Evolutionary conservation across 2,329 filamentous ascomycete genomes (phyloP).

Genomic region (Amauroascus verrucosus): DNA sequence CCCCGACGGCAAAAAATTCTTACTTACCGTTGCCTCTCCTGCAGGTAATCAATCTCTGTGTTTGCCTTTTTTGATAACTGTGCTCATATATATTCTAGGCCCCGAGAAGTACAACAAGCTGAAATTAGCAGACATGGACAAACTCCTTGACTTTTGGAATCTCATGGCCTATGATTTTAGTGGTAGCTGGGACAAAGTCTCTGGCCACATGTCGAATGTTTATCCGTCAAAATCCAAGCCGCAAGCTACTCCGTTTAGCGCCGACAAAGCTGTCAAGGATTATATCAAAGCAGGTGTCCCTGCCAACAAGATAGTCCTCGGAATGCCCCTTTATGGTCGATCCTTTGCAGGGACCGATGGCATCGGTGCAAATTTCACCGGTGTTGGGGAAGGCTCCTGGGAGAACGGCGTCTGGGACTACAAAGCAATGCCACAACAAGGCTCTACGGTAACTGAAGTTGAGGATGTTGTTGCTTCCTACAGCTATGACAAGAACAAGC

Average conservation of each 20-base stretch:
- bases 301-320: constrained; percentile 66
- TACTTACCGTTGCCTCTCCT: constrained; percentile 40
- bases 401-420: constrained; percentile 81
- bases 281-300: constrained; percentile 59
- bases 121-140: constrained; percentile 37
- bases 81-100: constrained; percentile 21
- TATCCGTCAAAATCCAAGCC: constrained; percentile 50
- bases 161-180: constrained; percentile 81
- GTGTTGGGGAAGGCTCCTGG: constrained; percentile 70
- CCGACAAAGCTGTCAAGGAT: constrained; percentile 56
- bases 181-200: constrained; percentile 62
- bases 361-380: constrained; percentile 56
- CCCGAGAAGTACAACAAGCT: constrained; percentile 37
- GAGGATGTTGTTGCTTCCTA: constrained; percentile 56
- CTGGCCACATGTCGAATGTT: constrained; percentile 76
- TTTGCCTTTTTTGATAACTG: neutral
- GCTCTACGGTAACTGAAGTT: constrained; percentile 53
- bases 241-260: constrained; percentile 65
- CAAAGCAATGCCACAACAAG: constrained; percentile 66
- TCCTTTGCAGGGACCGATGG: constrained; percentile 72
- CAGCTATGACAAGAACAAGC: constrained; percentile 54
- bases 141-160: constrained; percentile 44
- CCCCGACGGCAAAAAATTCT: constrained; percentile 33
- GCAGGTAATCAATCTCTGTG: constrained; percentile 25
- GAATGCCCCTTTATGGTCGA: constrained; percentile 87